Evolutionary conservation across 2,329 filamentous ascomycete species (phyloP), one percentile per base, ranked within the genome.

Genomic region (Aspergillus costaricaensis): DNA sequence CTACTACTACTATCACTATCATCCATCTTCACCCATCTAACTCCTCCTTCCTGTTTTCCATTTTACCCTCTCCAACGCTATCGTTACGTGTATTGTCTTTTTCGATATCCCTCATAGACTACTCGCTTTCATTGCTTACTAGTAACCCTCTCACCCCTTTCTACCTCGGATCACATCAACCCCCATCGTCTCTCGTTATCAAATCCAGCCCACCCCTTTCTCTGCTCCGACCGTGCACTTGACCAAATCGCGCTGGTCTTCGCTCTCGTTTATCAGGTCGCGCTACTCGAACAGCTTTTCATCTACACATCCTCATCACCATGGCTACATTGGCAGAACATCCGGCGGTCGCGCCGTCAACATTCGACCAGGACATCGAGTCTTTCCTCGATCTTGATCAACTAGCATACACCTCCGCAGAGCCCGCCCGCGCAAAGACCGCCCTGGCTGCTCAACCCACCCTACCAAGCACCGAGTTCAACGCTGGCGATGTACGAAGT

Each of bases 301-400:
- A 36, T 5, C 32, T 36, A 55, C 55, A 56, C 51, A 27, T 17
- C 51, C 39, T 39, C 36, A 21, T 53, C 49, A 61, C n/a, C 61
- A 76, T 76, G 74, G 72, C 73, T 62, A 73, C 74, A 51, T 68
- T 77, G 54, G 69, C 73, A 60, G 74, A 77, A 62, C 68, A 74
- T 51, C 72, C 72, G 21, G 60, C 61, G 36, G 61, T 72, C 56
- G 63, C 72, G 36, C 66, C 70, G 10, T 66, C 70, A 30, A 67
- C 69, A 23, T 79, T 79, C 62, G 79, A 81, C 56, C 73, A 76
- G 61, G 79, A 81, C 53, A 75, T 80, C 65, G 79, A 81, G 62
- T 73, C 77, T 17, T 81, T 80, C 63, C 74, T 81, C 70, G 79
- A 81, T 65, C 75, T 80, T 62, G 79, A 81, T 55, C 76, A 77